A percentile compares a stretch with the other conserved stretches of the same genome.
These are phyloP conservation scores for Recurvomyces mirabilis DNA, from an alignment of 495 filamentous ascomycete species.

Conservation along the genomic window DNA sequence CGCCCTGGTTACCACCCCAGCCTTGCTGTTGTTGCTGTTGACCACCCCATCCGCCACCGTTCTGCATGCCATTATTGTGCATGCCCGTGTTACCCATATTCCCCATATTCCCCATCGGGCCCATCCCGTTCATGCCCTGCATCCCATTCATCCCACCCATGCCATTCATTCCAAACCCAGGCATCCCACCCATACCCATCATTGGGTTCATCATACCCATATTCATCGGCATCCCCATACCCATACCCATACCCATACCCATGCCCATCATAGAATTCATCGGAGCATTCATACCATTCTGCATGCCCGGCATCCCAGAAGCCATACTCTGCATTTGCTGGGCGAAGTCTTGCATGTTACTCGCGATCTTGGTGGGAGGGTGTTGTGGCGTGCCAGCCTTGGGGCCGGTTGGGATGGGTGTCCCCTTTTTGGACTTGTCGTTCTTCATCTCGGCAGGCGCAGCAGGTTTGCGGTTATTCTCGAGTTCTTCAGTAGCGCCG, in stretches of 20 bases:
- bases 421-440: slow-evolving; percentile 21
- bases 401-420: slow-evolving; percentile 10
- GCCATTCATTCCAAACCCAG: slow-evolving; percentile 6
- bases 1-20: slow-evolving; percentile 6
- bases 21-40: no score
- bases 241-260: neutral
- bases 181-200: slow-evolving; percentile 12
- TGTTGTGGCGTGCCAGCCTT: slow-evolving; percentile 27
- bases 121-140: slow-evolving; percentile 33
- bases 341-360: slow-evolving; percentile 21
- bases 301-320: slow-evolving; percentile 19
- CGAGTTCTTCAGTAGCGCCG: slow-evolving; percentile 60
- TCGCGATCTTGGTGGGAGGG: slow-evolving; percentile 1
- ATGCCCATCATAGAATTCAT: slow-evolving; percentile 22
- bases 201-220: slow-evolving; percentile 15
- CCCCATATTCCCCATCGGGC: slow-evolving; percentile 20
- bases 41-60: neutral
- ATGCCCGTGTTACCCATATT: slow-evolving; percentile 21
- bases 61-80: slow-evolving; percentile 25
- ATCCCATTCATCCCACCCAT: slow-evolving; percentile 32
- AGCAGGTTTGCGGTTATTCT: slow-evolving; percentile 53
- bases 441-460: slow-evolving; percentile 36
- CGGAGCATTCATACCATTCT: slow-evolving; percentile 16
- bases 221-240: slow-evolving; percentile 8
- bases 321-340: slow-evolving; percentile 26